A percentile compares a stretch with the other conserved stretches of the same genome.
phyloP scores from a whole-genome alignment of 129 eudicot species.

The Saussurea involucrata region DNA sequence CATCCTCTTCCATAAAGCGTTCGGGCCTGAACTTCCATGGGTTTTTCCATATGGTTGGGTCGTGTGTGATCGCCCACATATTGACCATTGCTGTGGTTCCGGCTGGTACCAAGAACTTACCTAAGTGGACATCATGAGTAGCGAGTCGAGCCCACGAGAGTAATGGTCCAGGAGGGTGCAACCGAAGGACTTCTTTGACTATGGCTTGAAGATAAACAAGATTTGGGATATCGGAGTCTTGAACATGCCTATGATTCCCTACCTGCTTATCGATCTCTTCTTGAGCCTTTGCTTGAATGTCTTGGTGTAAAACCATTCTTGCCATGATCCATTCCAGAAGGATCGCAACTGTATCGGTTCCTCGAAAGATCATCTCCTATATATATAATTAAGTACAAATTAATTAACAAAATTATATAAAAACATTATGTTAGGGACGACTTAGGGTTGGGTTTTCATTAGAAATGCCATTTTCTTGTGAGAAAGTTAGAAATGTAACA shows the following conservation, averaged over 20 bases:
- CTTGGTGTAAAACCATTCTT: conserved; percentile 74
- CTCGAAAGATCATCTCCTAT: conserved; percentile 87
- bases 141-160: conserved; percentile 94
- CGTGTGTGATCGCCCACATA: conserved; percentile 97
- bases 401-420: background rate
- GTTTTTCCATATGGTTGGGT: conserved; percentile 69
- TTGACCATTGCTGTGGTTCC: conserved; percentile 94
- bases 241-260: conserved; percentile 33
- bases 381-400: background rate
- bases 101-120: conserved; percentile 62
- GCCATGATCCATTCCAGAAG: conserved; percentile 88
- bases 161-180: conserved; percentile 91
- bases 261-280: conserved; percentile 42
- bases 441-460: background rate
- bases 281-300: conserved; percentile 64
- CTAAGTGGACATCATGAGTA: conserved; percentile 55
- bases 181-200: conserved; percentile 70
- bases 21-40: conserved; percentile 72
- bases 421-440: background rate
- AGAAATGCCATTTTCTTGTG: background rate
- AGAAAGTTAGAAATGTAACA: background rate
- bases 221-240: conserved; percentile 60
- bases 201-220: conserved; percentile 69
- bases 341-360: conserved; percentile 73
- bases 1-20: conserved; percentile 58